A percentile compares a stretch with the other conserved stretches of the same genome.
These are phyloP conservation scores for Penicillium fuscoglaucum DNA, from an alignment of 2,329 filamentous ascomycete species.

Conservation along the genomic window DNA sequence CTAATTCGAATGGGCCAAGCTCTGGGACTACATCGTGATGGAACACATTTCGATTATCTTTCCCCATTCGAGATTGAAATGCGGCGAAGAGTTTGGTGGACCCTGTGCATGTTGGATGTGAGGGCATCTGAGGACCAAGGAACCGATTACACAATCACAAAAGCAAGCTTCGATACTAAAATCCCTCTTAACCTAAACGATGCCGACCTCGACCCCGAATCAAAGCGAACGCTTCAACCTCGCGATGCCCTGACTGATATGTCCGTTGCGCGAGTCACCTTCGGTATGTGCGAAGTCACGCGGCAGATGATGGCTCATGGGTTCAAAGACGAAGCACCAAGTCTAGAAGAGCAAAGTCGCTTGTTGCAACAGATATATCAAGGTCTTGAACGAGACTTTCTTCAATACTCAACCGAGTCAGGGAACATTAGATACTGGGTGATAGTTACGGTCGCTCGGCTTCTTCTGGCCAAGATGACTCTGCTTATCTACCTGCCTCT, in stretches of 20 bases:
- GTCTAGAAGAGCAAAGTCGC: constrained; percentile 46
- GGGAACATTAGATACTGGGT: constrained; percentile 51
- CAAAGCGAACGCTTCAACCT: constrained; percentile 49
- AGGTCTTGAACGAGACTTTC: constrained; percentile 46
- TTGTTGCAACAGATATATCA: constrained; percentile 51
- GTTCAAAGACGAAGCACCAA: constrained; percentile 31
- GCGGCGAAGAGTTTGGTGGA: constrained; percentile 42
- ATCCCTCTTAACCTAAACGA: constrained; percentile 54
- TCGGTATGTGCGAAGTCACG: constrained; percentile 39
- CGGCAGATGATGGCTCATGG: constrained; percentile 38
- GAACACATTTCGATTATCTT: constrained; percentile 36
- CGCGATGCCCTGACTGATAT: constrained; percentile 58
- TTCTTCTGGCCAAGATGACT: constrained; percentile 44
- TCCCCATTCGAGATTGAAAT: constrained; percentile 53
- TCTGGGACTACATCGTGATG: constrained; percentile 24
- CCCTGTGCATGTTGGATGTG: constrained; percentile 54
- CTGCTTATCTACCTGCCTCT: constrained; percentile 56
- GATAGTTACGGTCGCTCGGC: constrained; percentile 44
- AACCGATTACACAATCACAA: constrained; percentile 60
- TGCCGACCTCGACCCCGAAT: constrained; percentile 50
- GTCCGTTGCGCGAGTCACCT: constrained; percentile 44
- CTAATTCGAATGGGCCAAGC: constrained; percentile 23
- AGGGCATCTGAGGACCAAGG: constrained; percentile 64
- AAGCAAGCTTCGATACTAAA: constrained; percentile 61
- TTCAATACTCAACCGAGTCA: constrained; percentile 43